A percentile compares a stretch with the other conserved stretches of the same genome.
phyloP scores from a whole-genome alignment of 352 stramenopile species.

The Peronospora belbahrii region DNA sequence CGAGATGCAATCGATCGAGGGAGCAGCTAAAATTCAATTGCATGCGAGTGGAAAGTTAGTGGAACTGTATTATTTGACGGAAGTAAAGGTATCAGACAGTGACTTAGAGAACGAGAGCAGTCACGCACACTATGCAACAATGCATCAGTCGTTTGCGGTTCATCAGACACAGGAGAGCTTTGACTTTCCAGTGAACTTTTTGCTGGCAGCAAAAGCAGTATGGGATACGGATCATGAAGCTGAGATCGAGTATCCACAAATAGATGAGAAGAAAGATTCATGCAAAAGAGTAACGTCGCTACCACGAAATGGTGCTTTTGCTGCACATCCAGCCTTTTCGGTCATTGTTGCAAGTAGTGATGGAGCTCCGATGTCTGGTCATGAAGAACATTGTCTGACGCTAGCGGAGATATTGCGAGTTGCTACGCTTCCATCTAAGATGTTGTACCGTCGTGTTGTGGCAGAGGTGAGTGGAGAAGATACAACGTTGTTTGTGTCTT shows the following conservation, averaged over 20 bases:
- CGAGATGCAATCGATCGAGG: constrained; percentile 63
- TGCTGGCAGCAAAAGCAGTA: constrained; percentile 26
- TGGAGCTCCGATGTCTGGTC: background rate
- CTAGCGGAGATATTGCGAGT: constrained; percentile 39
- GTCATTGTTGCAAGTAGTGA: constrained; percentile 23
- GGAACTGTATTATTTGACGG: constrained; percentile 29
- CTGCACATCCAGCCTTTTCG: constrained; percentile 39
- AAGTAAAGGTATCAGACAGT: constrained; percentile 26
- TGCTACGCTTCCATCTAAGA: constrained; percentile 29
- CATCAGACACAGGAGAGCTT: constrained; percentile 29
- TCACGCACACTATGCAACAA: constrained; percentile 31
- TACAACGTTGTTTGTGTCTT: constrained; percentile 27
- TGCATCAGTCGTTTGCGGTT: constrained; percentile 39
- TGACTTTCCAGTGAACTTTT: constrained; percentile 27
- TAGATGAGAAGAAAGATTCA: background rate
- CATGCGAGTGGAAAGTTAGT: constrained; percentile 31
- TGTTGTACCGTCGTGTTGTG: constrained; percentile 33
- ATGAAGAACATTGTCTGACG: constrained; percentile 8
- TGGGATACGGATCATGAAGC: constrained; percentile 14
- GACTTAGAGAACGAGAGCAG: constrained; percentile 7
- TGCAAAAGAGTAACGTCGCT: constrained; percentile 15
- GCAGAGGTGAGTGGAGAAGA: constrained; percentile 31
- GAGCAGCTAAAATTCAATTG: constrained; percentile 36
- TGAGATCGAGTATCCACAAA: constrained; percentile 20
- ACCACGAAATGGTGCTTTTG: constrained; percentile 36